Percentiles rank a stretch among this genome's conserved stretches.
Evolutionary conservation across 805 yeast species (phyloP).

Genomic region (Debaryomyces hansenii): DNA sequence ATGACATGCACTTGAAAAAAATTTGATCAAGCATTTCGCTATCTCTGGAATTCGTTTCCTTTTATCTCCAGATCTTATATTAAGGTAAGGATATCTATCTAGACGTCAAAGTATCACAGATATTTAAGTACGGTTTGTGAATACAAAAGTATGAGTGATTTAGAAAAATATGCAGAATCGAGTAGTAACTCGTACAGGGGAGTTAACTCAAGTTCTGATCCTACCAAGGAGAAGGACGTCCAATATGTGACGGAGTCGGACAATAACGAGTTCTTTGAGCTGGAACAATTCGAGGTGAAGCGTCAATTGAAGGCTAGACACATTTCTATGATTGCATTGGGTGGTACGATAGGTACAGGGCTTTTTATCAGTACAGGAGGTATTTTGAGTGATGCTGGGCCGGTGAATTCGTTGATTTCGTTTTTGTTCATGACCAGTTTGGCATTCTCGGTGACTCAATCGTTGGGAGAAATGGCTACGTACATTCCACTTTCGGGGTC

Average conservation of each 20-base stretch:
- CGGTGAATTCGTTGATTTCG: constrained; percentile 60
- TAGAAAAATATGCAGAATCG: constrained; percentile 4
- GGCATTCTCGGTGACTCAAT: constrained; percentile 52
- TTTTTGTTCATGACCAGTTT: constrained; percentile 51
- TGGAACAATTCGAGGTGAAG: neutral
- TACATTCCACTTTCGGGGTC: constrained; percentile 66
- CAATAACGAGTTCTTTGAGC: neutral
- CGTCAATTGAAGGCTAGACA: constrained; percentile 47
- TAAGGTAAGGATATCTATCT: too few relatives aligned
- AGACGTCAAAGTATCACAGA: too few relatives aligned
- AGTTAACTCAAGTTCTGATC: neutral
- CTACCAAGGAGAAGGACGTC: neutral
- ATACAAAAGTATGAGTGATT: neutral
- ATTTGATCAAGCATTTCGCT: neutral
- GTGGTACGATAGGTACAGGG: constrained; percentile 70
- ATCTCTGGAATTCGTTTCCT: neutral
- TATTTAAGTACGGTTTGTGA: too few relatives aligned
- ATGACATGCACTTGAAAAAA: neutral
- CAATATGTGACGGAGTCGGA: neutral
- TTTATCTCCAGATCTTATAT: too few relatives aligned
- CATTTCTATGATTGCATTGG: constrained; percentile 65
- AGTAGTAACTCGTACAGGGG: constrained; percentile 1
- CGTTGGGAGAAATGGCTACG: constrained; percentile 61
- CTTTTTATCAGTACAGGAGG: constrained; percentile 58
- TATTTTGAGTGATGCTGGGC: constrained; percentile 55